Percentiles rank a stretch among this genome's conserved stretches.
These are phyloP conservation scores for Lactarius pseudohatsudake DNA, from an alignment of 768 basidiomycete genomes.

Conservation along the genomic window DNA sequence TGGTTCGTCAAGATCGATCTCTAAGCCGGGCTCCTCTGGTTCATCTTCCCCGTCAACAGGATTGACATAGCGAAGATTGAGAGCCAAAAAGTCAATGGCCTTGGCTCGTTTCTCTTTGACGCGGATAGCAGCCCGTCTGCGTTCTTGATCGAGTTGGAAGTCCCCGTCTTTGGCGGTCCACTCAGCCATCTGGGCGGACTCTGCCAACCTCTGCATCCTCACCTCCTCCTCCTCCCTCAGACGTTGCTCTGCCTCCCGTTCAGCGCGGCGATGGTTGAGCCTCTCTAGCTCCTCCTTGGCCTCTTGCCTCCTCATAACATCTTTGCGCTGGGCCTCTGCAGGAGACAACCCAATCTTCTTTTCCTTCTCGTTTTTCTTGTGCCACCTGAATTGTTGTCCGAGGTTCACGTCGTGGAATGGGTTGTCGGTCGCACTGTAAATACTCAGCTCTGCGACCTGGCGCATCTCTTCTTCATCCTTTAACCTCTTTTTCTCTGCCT, in stretches of 20 bases:
- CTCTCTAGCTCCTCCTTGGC: conserved; percentile 95
- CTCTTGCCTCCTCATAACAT: conserved; percentile 79
- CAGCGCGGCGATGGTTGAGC: conserved; percentile 85
- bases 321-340: conserved; percentile 76
- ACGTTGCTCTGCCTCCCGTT: conserved; percentile 86
- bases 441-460: conserved; percentile 89
- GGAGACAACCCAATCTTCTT: conserved; percentile 79
- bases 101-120: conserved; percentile 96
- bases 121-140: conserved; percentile 85
- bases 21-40: conserved; percentile 82
- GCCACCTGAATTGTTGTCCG: conserved; percentile 96
- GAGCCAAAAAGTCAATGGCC: conserved; percentile 95
- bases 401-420: conserved; percentile 98
- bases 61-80: conserved; percentile 92
- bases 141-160: conserved; percentile 95
- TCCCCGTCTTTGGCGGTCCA: conserved; percentile 98
- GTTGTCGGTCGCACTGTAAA: conserved; percentile 96
- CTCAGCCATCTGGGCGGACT: conserved; percentile 96
- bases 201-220: conserved; percentile 82
- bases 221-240: conserved; percentile 92
- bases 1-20: conserved; percentile 98
- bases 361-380: conserved; percentile 98
- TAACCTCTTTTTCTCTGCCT: conserved; percentile 82
- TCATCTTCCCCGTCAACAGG: conserved; percentile 65
- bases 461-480: conserved; percentile 89